Evolutionary conservation across 2,329 filamentous ascomycete species (phyloP), one percentile per base, ranked within the genome.

Genomic region (Pseudogymnoascus sp.): DNA sequence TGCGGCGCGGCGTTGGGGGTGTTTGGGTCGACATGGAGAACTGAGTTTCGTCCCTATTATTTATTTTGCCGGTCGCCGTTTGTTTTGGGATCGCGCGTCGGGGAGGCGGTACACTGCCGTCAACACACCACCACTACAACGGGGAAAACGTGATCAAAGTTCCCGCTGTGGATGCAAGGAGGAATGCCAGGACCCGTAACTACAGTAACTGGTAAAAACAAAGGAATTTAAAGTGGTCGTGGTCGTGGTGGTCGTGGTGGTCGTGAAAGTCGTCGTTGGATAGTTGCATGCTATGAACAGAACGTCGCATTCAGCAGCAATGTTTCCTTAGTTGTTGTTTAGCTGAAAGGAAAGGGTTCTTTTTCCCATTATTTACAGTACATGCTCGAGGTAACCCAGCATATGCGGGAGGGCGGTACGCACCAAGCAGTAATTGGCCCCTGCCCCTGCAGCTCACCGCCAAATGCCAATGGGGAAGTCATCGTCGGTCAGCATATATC

Each of bases 1-100:
- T 69, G 44, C 72, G 69, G 62, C 71, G 67, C 34, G 72, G 71
- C 38, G 72, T 70, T 62, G 60, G 64, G 63, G 63, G 59, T 63
- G 60, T 46, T 56, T 21, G 60, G 64, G 62, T 65, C 38, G 67
- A 67, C 68, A 68, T 63, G 60, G 56, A 25, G 37, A 42, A n/a
- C 18, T 31, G 12, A 38, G 34, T 40, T 60, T 60, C 34, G 59
- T 38, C 59, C 59, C 37, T 60, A 38, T 38, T 60, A 42, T 60
- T 60, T 60, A 56, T 56, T 56, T 56, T 56, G 50, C 50, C 50
- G 50, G 50, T 21, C 50, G 16, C 50, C 50, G 18, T 60, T 60
- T 38, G 59, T 60, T 38, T 60, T 18, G 59, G 59, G 59, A 25
- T 38, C 34, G 59, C 59, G 59, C 59, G 59, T 60, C 59, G 59